Conservation (phyloP, 106 monocot species). For the Platanthera guangdongensis region DNA sequence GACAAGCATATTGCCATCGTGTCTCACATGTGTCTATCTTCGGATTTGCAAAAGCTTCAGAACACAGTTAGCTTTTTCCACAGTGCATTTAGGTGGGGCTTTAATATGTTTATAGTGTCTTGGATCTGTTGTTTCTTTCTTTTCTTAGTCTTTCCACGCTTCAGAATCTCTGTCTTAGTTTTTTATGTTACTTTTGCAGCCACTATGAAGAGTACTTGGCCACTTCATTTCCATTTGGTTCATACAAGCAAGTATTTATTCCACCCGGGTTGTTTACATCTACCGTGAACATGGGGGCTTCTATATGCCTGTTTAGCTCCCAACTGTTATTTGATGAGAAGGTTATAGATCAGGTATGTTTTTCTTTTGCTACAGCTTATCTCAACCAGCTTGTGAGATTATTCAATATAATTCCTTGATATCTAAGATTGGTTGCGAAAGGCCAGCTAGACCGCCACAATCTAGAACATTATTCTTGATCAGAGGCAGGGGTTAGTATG, state of each 20-base stretch:
- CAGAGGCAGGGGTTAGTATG: too few species aligned
- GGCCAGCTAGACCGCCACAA: too few species aligned
- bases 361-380: background rate
- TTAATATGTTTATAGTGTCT: background rate
- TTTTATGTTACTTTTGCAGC: slow-evolving; percentile 37
- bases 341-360: slow-evolving; percentile 78
- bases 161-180: slow-evolving; percentile 7
- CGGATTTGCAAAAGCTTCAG: slow-evolving; percentile 56
- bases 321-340: slow-evolving; percentile 87
- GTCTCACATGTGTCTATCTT: slow-evolving; percentile 72
- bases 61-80: slow-evolving; percentile 88
- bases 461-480: too few species aligned
- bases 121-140: background rate
- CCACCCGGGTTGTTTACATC: slow-evolving; percentile 59
- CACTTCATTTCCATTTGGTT: slow-evolving; percentile 73
- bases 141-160: background rate
- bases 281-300: slow-evolving; percentile 68
- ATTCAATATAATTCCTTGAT: background rate
- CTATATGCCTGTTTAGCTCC: slow-evolving; percentile 73
- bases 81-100: slow-evolving; percentile 59
- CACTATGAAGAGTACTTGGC: slow-evolving; percentile 94
- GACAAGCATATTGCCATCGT: slow-evolving; percentile 60
- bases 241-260: slow-evolving; percentile 92
- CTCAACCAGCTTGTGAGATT: background rate
- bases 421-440: background rate